Conservation (phyloP, 2,329 filamentous ascomycete species). For the Moelleriella libera region DNA sequence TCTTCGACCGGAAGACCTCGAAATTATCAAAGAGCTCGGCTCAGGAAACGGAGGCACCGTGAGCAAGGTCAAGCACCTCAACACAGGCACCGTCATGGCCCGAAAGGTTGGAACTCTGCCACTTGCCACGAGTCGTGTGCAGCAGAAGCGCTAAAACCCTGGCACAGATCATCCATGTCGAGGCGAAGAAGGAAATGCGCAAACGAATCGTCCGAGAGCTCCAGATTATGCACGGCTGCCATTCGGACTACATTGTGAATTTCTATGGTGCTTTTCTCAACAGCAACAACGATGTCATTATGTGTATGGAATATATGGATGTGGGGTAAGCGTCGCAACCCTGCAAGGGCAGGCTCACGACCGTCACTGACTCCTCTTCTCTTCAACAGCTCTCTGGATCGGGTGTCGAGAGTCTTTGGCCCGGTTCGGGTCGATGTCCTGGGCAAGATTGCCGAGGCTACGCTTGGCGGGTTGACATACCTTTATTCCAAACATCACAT, state of each 20-base stretch:
- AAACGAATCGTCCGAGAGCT: conserved; percentile 95
- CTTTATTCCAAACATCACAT: conserved; percentile 93
- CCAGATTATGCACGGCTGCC: conserved; percentile 96
- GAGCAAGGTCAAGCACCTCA: conserved; percentile 92
- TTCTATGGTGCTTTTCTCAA: conserved; percentile 98
- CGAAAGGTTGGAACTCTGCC: conserved; percentile 55
- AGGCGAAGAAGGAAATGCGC: conserved; percentile 92
- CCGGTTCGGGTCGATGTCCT: conserved; percentile 91
- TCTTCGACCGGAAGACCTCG: conserved; percentile 77
- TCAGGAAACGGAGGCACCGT: conserved; percentile 96
- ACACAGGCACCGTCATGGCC: conserved; percentile 93
- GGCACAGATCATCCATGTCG: conserved; percentile 85
- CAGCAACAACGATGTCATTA: conserved; percentile 91
- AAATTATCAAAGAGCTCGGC: conserved; percentile 87
- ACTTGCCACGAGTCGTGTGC: not conserved
- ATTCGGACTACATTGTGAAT: conserved; percentile 91
- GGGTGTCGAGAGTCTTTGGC: conserved; percentile 87
- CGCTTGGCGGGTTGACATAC: conserved; percentile 84
- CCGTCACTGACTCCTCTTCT: conserved; percentile 4
- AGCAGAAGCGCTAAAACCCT: conserved; percentile 7
- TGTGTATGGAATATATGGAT: conserved; percentile 99
- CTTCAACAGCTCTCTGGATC: conserved; percentile 78
- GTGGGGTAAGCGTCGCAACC: conserved; percentile 59
- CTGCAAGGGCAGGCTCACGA: not conserved
- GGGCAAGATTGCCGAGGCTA: conserved; percentile 94